Evolutionary conservation across 2,329 filamentous ascomycete genomes (phyloP).

Genomic region (Dactylellina parvicollis): DNA sequence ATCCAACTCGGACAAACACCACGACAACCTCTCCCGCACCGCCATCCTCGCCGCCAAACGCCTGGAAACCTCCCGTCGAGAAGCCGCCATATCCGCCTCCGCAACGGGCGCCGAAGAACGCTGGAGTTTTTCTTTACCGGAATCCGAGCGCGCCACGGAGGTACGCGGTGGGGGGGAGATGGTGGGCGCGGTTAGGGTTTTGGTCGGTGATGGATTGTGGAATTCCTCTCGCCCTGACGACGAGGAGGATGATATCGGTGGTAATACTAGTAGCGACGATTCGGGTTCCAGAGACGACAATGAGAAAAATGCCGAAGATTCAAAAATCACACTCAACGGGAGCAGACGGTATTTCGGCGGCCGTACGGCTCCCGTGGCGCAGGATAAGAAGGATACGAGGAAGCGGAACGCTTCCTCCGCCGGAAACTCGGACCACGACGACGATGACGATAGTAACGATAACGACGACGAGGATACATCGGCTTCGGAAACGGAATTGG

Average conservation of each 20-base stretch:
- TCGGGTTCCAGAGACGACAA: background rate
- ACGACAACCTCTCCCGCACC: conserved; percentile 15
- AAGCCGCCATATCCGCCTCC: conserved; percentile 29
- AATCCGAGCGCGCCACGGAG: conserved; percentile 3
- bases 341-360: conserved; percentile 43
- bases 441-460: too few species aligned
- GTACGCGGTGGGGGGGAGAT: conserved; percentile 37
- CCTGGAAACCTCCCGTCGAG: conserved; percentile 27
- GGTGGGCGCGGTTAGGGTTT: conserved; percentile 26
- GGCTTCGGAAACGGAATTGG: conserved; percentile 18
- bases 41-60: conserved; percentile 35
- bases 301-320: background rate
- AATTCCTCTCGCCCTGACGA: background rate
- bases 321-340: background rate
- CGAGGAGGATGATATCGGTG: background rate
- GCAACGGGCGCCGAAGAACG: conserved; percentile 20
- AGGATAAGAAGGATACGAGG: conserved; percentile 16
- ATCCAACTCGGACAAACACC: background rate
- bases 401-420: background rate
- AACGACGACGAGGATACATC: conserved; percentile 1
- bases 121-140: conserved; percentile 26
- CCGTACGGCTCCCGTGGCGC: conserved; percentile 15
- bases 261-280: background rate
- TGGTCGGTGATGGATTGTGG: background rate
- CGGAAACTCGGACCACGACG: background rate